phyloP scores from a whole-genome alignment of 1,284 basidiomycete species.

The Rhodotorula sp. region DNA sequence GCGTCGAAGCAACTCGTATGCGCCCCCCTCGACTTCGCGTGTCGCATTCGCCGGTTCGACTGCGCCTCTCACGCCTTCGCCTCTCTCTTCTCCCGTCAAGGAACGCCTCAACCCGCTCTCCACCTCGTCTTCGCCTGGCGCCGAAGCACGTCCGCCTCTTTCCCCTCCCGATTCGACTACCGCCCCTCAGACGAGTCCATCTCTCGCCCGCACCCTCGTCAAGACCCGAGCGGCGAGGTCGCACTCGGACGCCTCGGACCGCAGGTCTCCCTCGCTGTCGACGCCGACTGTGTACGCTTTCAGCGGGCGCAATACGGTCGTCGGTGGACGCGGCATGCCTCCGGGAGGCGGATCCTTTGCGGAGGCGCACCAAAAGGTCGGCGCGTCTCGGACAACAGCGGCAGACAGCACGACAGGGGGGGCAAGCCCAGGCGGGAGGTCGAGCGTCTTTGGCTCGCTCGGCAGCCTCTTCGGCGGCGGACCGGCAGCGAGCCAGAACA shows the following conservation, averaged over 20 bases:
- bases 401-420: not conserved
- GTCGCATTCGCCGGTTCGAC: not conserved
- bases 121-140: not conserved
- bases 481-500: not conserved
- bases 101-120: constrained; percentile 2
- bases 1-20: constrained; percentile 22
- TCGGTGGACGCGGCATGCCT: constrained; percentile 12
- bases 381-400: not conserved
- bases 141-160: not conserved
- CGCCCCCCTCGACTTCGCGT: not conserved
- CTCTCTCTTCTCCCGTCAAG: constrained; percentile 6
- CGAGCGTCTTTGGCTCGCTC: constrained; percentile 20
- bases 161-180: not conserved
- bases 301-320: constrained; percentile 7
- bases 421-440: not conserved
- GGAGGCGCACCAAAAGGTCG: not conserved
- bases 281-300: not conserved
- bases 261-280: constrained; percentile 8
- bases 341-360: constrained; percentile 17
- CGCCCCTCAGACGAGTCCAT: not conserved
- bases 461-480: constrained; percentile 17
- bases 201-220: not conserved
- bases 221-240: constrained; percentile 17
- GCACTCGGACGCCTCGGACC: constrained; percentile 24
- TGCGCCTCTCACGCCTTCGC: constrained; percentile 1